Evolutionary conservation across 495 filamentous ascomycete species (phyloP).

Genomic region (Cetradonia linearis): DNA sequence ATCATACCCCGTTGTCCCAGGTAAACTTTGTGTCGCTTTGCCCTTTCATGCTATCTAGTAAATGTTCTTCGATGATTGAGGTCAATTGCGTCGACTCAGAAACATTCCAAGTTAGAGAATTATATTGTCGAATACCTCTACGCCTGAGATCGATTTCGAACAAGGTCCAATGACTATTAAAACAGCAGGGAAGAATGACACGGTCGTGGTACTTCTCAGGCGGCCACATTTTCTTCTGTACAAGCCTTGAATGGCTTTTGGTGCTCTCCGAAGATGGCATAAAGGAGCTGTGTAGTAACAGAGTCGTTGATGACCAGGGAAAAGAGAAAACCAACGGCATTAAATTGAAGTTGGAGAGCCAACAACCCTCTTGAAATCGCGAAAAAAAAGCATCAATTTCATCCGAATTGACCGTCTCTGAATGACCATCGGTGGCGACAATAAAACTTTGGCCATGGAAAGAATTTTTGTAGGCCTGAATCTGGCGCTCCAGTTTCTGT

Average conservation of each 20-base stretch:
- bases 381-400: conserved; percentile 3
- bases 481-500: background rate
- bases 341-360: conserved; percentile 8
- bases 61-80: background rate
- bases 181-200: conserved; percentile 14
- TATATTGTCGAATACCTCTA: conserved; percentile 11
- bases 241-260: background rate
- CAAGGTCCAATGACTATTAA: conserved; percentile 8
- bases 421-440: background rate
- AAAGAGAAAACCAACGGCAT: conserved; percentile 13
- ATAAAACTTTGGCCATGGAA: background rate
- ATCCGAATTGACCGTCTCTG: background rate
- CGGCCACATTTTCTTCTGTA: no score
- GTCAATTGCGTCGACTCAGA: background rate
- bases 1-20: background rate
- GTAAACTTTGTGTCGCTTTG: background rate
- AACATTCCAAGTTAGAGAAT: conserved; percentile 4
- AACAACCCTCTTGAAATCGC: background rate
- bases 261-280: background rate
- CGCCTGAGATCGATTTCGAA: conserved; percentile 14
- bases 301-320: conserved; percentile 4
- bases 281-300: conserved; percentile 12
- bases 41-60: background rate
- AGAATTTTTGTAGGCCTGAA: background rate
- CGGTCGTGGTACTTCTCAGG: background rate